These are phyloP conservation scores for Amanita fuliginea DNA, from an alignment of 768 basidiomycete genomes.

Conservation along the genomic window DNA sequence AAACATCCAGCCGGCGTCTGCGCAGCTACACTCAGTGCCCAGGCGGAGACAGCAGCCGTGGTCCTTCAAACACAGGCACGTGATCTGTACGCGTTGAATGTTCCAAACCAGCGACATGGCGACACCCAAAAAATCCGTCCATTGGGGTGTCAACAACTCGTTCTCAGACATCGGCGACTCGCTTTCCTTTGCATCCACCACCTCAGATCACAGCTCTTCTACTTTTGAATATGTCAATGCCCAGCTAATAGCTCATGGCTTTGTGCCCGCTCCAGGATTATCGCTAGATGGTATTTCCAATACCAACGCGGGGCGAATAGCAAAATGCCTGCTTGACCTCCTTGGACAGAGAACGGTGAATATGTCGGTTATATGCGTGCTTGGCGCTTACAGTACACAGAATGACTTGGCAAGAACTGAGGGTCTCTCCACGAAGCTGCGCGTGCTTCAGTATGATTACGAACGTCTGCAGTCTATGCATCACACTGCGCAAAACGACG, in stretches of 20 bases:
- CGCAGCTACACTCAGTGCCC: not conserved
- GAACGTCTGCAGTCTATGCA: slow-evolving; percentile 66
- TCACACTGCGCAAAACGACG: slow-evolving; percentile 41
- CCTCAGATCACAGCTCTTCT: slow-evolving; percentile 32
- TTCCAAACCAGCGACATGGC: slow-evolving; percentile 11
- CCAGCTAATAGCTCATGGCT: slow-evolving; percentile 79
- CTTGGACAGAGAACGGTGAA: slow-evolving; percentile 69
- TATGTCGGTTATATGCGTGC: slow-evolving; percentile 8
- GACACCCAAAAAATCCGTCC: slow-evolving; percentile 37
- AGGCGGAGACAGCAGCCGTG: not conserved
- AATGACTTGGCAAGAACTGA: slow-evolving; percentile 76
- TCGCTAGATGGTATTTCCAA: slow-evolving; percentile 54
- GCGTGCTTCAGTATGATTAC: slow-evolving; percentile 73
- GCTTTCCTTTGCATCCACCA: slow-evolving; percentile 34
- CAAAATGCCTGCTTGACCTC: slow-evolving; percentile 70
- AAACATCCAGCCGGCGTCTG: not conserved
- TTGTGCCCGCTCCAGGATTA: slow-evolving; percentile 50
- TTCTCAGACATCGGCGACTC: slow-evolving; percentile 28
- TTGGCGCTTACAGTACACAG: slow-evolving; percentile 14
- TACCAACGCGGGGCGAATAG: slow-evolving; percentile 41
- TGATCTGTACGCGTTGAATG: slow-evolving; percentile 14
- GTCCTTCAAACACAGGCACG: slow-evolving; percentile 12
- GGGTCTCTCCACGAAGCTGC: slow-evolving; percentile 59
- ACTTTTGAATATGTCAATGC: slow-evolving; percentile 72
- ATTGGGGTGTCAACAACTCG: slow-evolving; percentile 41